These are phyloP conservation scores for Blastobotrys raffinosifermentans DNA, from an alignment of 1,139 yeast species.

Conservation along the genomic window DNA sequence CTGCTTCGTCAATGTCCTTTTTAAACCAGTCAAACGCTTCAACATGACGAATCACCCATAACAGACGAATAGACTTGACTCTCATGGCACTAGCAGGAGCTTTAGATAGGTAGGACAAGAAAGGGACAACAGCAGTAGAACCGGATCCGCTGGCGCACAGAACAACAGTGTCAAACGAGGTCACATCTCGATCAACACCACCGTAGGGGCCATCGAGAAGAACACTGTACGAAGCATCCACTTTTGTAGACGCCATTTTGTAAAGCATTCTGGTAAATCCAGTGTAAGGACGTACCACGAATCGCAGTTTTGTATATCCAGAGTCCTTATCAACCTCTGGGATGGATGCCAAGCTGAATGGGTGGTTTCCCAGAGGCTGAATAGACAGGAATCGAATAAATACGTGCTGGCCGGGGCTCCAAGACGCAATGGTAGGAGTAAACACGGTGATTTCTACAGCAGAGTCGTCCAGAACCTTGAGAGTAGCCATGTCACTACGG, in stretches of 20 bases:
- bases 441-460: constrained; percentile 42
- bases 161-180: constrained; percentile 44
- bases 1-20: constrained; percentile 34
- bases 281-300: constrained; percentile 45
- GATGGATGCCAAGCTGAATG: constrained; percentile 50
- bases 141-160: constrained; percentile 45
- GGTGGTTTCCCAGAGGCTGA: constrained; percentile 52
- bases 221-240: constrained; percentile 28
- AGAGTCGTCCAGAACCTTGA: constrained; percentile 33
- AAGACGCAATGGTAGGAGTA: constrained; percentile 35
- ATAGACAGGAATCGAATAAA: constrained; percentile 46
- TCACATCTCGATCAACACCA: constrained; percentile 46
- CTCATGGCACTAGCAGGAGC: constrained; percentile 13
- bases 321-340: constrained; percentile 28
- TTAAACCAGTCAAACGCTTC: constrained; percentile 44
- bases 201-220: constrained; percentile 63
- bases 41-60: constrained; percentile 44
- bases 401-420: constrained; percentile 61
- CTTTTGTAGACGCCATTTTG: constrained; percentile 21
- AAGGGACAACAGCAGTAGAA: constrained; percentile 49
- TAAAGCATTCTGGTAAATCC: constrained; percentile 45
- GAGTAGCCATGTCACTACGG: constrained; percentile 42
- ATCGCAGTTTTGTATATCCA: constrained; percentile 34
- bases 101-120: constrained; percentile 31
- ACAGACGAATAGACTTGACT: constrained; percentile 34